A percentile compares a stretch with the other conserved stretches of the same genome.
These are phyloP conservation scores for Cercophora newfieldiana DNA, from an alignment of 495 filamentous ascomycete species.

Conservation along the genomic window DNA sequence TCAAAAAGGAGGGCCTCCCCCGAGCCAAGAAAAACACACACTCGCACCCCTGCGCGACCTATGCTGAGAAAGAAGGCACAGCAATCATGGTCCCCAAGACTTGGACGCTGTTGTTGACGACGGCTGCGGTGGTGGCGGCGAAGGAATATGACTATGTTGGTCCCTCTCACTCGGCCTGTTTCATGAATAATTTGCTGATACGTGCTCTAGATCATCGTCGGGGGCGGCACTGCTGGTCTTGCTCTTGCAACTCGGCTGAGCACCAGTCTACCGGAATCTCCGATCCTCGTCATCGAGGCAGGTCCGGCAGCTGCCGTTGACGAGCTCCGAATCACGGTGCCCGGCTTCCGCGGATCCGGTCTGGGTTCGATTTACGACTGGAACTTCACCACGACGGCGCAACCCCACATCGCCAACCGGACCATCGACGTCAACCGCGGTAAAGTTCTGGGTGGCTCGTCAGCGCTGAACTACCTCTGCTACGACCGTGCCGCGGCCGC, in stretches of 20 bases:
- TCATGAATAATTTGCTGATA: too few relatives aligned
- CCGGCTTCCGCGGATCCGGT: conserved; percentile 37
- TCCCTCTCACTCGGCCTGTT: too few relatives aligned
- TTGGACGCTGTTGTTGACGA: too few relatives aligned
- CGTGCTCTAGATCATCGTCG: conserved; percentile 62
- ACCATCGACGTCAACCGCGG: conserved; percentile 43
- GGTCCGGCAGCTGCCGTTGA: conserved; percentile 45
- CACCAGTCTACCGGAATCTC: conserved; percentile 49
- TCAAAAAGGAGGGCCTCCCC: too few relatives aligned
- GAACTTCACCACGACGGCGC: conserved; percentile 50
- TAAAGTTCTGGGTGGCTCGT: conserved; percentile 51
- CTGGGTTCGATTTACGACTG: conserved; percentile 55
- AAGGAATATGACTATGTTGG: too few relatives aligned
- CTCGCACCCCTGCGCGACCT: too few relatives aligned
- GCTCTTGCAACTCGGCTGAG: conserved; percentile 61
- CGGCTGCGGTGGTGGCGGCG: too few relatives aligned
- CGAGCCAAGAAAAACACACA: too few relatives aligned
- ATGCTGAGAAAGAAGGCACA: too few relatives aligned
- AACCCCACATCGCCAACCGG: conserved; percentile 38
- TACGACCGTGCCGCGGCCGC: conserved; percentile 54
- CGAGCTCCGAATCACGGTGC: conserved; percentile 49
- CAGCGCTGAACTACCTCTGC: conserved; percentile 46
- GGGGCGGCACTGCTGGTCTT: conserved; percentile 61
- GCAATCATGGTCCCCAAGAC: too few relatives aligned
- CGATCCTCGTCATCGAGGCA: conserved; percentile 58